A percentile compares a stretch with the other conserved stretches of the same genome.
Conservation (phyloP, 2,329 filamentous ascomycete species). For the Alternaria consortialis region DNA sequence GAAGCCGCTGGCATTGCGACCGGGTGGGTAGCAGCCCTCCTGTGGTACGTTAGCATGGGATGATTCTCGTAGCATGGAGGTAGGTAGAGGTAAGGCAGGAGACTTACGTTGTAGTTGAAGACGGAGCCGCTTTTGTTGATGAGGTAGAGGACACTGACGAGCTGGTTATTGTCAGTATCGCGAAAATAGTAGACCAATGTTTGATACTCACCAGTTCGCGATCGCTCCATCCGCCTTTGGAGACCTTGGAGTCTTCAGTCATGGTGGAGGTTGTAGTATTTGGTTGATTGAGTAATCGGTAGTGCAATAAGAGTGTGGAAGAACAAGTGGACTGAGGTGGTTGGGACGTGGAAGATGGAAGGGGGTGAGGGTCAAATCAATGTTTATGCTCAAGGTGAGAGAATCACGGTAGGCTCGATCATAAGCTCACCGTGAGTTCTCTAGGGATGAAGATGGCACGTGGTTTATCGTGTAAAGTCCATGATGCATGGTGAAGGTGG, state of each 20-base stretch:
- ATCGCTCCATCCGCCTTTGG: background rate
- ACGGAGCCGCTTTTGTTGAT: conserved; percentile 15
- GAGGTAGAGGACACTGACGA: conserved; percentile 22
- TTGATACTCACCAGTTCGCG: background rate
- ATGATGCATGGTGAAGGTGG: background rate
- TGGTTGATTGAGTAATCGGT: too few species aligned
- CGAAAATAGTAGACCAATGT: too few species aligned
- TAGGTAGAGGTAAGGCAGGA: background rate
- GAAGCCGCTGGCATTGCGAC: conserved; percentile 33
- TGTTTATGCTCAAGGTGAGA: background rate
- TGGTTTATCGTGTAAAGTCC: background rate
- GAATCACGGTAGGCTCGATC: background rate
- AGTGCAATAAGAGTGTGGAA: too few species aligned
- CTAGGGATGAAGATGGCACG: background rate
- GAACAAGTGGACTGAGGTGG: background rate
- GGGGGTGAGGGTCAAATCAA: background rate
- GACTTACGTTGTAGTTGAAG: conserved; percentile 26
- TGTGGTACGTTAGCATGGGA: conserved; percentile 9
- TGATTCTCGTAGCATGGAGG: background rate
- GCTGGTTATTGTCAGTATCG: conserved; percentile 20
- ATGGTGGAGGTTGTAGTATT: background rate
- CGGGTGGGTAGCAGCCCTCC: conserved; percentile 27
- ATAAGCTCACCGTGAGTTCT: background rate
- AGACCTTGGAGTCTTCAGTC: background rate
- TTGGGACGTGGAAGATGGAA: background rate